Base-by-base conservation (phyloP, 2,329 filamentous ascomycete genomes). In the Lachnellula subtilissima region DNA sequence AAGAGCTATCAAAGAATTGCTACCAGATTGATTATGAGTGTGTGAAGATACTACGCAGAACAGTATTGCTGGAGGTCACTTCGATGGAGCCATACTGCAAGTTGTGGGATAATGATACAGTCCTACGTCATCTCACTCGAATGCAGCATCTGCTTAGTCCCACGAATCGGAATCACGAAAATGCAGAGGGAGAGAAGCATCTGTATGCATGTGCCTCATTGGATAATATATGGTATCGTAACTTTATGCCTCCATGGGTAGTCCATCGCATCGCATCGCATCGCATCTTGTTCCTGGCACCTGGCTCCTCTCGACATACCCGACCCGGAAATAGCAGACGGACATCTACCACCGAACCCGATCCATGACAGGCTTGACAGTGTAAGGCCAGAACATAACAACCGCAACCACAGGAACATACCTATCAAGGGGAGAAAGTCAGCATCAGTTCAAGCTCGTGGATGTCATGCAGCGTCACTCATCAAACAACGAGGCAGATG, bases 321-420 rank as follows among this genome's bases (percentile, higher is more conserved):
- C 37, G 14, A 40, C 37, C 14, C 37, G 14, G n/a, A 15, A n/a
- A 39, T 12, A 39, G 14, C 5, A 5, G 14, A 5, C 9, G 15
- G 1, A 6, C 37, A 15, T 35, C 45, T 28, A 48, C 53, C 53
- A 55, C 8, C 53, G 23, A 17, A 55, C 42, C 2, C 35, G 39
- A 40, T 58, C 52, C 60, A 62, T 61, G 6, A 64, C 52, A 14
- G 61, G 61, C 22, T 48, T 53, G 1, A 64, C 56, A 12, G 50
- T 54, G 50, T 56, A 58, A 1, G 61, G 61, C 61, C 61, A 64
- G 22, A 64, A 64, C 60, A 64, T 64, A 11, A 64, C 56, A 17
- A 61, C 48, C 2, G 49, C 56, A 4, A 62, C 61, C 23, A 62
- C 57, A 19, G 61, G 61, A 22, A 57, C 57, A 28, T 61, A 64